These are phyloP conservation scores for Pelargonium citronellum DNA, from an alignment of 441 rosid species.

Conservation along the genomic window DNA sequence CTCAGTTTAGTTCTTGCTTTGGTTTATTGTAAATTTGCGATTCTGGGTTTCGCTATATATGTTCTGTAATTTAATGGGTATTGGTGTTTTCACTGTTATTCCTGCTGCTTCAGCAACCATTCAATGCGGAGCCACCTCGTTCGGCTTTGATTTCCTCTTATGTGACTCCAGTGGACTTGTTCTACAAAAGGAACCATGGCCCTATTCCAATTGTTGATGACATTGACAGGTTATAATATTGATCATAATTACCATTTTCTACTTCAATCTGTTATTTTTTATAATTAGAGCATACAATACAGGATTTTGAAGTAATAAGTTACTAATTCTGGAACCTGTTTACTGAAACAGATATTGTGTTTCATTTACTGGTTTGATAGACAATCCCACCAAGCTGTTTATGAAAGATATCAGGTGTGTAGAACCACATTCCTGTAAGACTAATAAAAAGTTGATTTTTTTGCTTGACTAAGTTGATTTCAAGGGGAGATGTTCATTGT, in stretches of 20 bases:
- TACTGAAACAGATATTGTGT: constrained; percentile 52
- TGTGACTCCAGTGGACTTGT: constrained; percentile 75
- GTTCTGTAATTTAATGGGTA: no score
- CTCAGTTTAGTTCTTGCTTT: neutral
- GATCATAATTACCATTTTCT: no score
- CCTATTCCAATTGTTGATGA: constrained; percentile 78
- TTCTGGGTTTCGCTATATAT: no score
- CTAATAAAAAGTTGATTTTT: no score
- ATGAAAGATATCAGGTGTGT: constrained; percentile 67
- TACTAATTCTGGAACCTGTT: constrained; percentile 16
- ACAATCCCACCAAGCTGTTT: constrained; percentile 45
- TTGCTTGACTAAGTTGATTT: constrained; percentile 10
- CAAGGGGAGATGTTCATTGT: constrained; percentile 8
- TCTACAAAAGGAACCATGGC: constrained; percentile 95
- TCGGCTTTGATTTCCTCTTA: constrained; percentile 57
- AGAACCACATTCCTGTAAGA: no score
- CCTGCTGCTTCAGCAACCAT: constrained; percentile 59
- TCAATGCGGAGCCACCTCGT: constrained; percentile 93
- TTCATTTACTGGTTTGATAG: constrained; percentile 45
- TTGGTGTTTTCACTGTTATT: neutral
- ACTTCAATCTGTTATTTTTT: neutral
- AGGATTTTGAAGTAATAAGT: neutral
- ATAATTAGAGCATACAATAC: neutral
- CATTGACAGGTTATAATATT: constrained; percentile 41
- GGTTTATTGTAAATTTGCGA: no score